Percentiles rank a stretch among this genome's conserved stretches.
Evolutionary conservation across 371 early-diverging fungal species (phyloP).

Genomic region (Saksenaea vasiformis): DNA sequence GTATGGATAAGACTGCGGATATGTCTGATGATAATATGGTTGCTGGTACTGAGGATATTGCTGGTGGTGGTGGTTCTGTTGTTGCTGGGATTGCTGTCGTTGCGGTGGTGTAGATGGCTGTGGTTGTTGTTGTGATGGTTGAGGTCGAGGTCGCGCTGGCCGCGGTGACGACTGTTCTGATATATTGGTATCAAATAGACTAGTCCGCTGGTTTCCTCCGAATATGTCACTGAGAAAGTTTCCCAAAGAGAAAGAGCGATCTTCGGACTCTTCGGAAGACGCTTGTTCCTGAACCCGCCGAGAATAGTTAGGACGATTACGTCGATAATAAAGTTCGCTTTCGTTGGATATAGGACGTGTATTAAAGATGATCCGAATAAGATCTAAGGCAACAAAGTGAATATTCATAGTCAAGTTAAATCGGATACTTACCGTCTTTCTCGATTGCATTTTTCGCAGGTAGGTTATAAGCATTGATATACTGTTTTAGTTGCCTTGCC

Average conservation of each 20-base stretch:
- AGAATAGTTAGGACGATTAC: conserved; percentile 3
- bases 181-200: neutral
- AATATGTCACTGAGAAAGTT: conserved; percentile 10
- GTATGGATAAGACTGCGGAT: neutral
- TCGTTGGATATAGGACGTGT: conserved; percentile 48
- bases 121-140: conserved; percentile 2
- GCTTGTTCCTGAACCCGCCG: neutral
- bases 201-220: neutral
- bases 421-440: conserved; percentile 24
- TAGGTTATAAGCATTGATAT: conserved; percentile 43
- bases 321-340: conserved; percentile 43
- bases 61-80: neutral
- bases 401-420: neutral
- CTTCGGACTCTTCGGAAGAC: neutral
- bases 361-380: conserved; percentile 44
- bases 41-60: neutral
- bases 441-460: conserved; percentile 40
- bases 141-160: conserved; percentile 9
- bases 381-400: conserved; percentile 12
- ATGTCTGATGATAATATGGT: neutral
- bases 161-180: conserved; percentile 11
- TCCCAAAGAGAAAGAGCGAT: conserved; percentile 5
- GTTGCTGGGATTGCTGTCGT: too few relatives aligned
- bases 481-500: conserved; percentile 36
- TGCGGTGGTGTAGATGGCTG: neutral